Conservation (phyloP, 345 rosid genomes). For the Zanthoxylum bungeanum region DNA sequence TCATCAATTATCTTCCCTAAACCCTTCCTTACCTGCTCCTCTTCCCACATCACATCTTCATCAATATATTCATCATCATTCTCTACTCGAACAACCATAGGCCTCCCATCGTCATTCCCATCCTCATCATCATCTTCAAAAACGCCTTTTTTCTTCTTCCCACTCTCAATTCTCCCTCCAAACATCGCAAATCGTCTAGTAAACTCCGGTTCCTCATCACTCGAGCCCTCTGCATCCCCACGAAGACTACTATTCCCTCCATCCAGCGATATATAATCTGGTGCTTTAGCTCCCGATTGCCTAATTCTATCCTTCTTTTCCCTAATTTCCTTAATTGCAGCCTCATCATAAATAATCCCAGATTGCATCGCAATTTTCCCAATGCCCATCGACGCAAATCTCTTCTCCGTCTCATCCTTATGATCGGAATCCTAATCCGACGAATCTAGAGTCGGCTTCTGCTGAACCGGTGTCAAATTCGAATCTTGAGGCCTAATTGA, state of each 20-base stretch:
- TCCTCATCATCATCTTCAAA: conserved; percentile 44
- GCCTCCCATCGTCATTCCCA: conserved; percentile 27
- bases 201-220: conserved; percentile 83
- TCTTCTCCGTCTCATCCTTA: conserved; percentile 23
- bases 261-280: conserved; percentile 78
- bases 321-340: conserved; percentile 56
- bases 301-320: conserved; percentile 67
- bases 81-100: conserved; percentile 13
- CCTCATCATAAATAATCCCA: conserved; percentile 39
- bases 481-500: conserved; percentile 40
- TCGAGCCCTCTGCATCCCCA: conserved; percentile 47
- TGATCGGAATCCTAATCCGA: conserved; percentile 12
- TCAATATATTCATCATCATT: conserved; percentile 19
- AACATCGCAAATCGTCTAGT: conserved; percentile 51
- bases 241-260: conserved; percentile 35
- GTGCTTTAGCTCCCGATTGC: conserved; percentile 55
- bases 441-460: background rate
- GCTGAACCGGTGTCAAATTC: background rate
- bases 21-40: conserved; percentile 87
- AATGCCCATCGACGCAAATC: conserved; percentile 33
- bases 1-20: conserved; percentile 87
- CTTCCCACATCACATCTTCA: conserved; percentile 90
- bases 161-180: conserved; percentile 38
- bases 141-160: conserved; percentile 50
- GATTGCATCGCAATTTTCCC: conserved; percentile 30